Conservation (phyloP, 352 stramenopile species). For the Thraustotheca clavata region DNA sequence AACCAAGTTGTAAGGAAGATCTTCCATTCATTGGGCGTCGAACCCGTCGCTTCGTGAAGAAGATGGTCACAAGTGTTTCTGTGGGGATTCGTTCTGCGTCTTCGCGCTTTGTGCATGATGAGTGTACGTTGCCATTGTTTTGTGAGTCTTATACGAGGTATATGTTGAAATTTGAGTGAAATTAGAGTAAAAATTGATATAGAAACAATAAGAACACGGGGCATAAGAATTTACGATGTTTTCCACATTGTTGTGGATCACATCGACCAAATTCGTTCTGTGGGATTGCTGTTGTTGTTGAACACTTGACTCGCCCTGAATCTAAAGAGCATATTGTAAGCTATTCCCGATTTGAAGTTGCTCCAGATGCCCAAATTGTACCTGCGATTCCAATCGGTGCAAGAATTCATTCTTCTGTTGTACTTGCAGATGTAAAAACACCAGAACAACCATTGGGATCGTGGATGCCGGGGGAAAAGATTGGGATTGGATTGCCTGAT, state of each 20-base stretch:
- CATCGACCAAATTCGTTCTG: conserved; percentile 84
- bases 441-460: conserved; percentile 60
- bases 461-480: conserved; percentile 11
- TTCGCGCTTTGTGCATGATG: conserved; percentile 11
- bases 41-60: background rate
- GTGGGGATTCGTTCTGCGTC: background rate
- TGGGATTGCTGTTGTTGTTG: conserved; percentile 60
- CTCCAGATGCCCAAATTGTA: conserved; percentile 22
- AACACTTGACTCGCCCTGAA: conserved; percentile 32
- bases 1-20: background rate
- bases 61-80: background rate
- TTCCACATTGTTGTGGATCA: conserved; percentile 71
- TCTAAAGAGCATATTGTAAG: conserved; percentile 51
- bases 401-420: background rate
- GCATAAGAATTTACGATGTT: conserved; percentile 62
- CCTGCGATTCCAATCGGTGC: conserved; percentile 1
- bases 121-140: conserved; percentile 9
- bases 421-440: conserved; percentile 48
- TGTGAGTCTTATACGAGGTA: conserved; percentile 19
- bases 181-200: background rate
- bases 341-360: conserved; percentile 56
- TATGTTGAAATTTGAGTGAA: background rate
- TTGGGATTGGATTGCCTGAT: background rate
- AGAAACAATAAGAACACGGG: conserved; percentile 83
- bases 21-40: background rate